Evolutionary conservation across 257 asterid genomes (phyloP), one percentile per base, ranked within the genome.

Genomic region (Ligustrum vulgare): DNA sequence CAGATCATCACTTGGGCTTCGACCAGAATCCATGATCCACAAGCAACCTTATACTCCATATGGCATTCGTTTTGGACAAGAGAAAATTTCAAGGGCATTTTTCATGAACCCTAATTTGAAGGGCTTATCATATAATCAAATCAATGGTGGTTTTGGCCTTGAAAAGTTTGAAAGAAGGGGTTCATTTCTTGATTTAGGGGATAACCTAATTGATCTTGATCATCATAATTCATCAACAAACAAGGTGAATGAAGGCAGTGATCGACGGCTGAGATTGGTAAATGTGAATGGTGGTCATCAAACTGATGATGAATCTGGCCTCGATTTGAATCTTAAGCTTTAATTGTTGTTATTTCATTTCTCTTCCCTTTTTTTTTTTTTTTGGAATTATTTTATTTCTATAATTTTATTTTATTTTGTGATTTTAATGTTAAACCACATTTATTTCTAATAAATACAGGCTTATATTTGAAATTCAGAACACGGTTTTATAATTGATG

Each of bases 291-390:
- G 34, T 54, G 69, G 65, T 22, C 79, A 75, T 32, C 66, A 35
- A 45, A 77, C 8, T 36, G 86, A 85, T 72, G 81, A 70, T 47
- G 65, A 58, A 58, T 70, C 87, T 0, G 89, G 86, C 10, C 81
- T 87, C 31, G 89, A 87, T 85, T 81, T 87, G 86, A 78, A 81
- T 56, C 86, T 87, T 16, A 85, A 71, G 84, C 85, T 87, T 32
- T 87, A 65, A 77, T 80, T 66, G 6, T 76, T 37, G 3, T 18
- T 18, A n/a, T 43, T 16, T 41, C 28, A 25, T 25, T 8, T 37
- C 18, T 67, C 28, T 43, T 33, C 33, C 33, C 31, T 16, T 74
- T 18, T 1, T 37, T 28, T 32, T 74, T 18, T 2, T 32, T n/a
- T n/a, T n/a, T n/a, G n/a, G 0, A 28, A 33, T 28, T 18, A 15